Evolutionary conservation across 148 eudicot genomes (phyloP).

Genomic region (Amaranthus palmeri): DNA sequence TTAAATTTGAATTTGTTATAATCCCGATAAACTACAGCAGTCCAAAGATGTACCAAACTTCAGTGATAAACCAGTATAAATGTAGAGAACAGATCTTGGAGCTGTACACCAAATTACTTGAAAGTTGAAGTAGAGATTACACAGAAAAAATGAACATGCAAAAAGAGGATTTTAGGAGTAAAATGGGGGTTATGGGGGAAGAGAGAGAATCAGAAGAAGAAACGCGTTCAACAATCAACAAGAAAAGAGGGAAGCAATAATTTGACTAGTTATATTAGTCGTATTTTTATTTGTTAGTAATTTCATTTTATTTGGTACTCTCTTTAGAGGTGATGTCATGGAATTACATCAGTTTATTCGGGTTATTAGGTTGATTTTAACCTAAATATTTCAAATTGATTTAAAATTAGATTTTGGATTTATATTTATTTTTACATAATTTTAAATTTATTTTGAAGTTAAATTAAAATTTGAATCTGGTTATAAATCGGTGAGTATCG

Average conservation of each 20-base stretch:
- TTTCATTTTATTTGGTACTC: too few species aligned
- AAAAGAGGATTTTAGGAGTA: neutral
- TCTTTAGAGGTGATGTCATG: too few species aligned
- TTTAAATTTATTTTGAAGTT: too few species aligned
- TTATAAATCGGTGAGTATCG: too few species aligned
- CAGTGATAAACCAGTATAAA: neutral
- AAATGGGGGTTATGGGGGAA: too few species aligned
- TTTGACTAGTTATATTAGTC: slow-evolving; percentile 3
- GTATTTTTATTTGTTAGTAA: too few species aligned
- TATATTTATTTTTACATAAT: too few species aligned
- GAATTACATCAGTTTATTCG: too few species aligned
- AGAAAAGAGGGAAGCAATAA: neutral
- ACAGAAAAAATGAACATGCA: neutral
- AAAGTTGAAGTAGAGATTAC: neutral
- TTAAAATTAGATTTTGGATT: too few species aligned
- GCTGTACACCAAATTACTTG: neutral
- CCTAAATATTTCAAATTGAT: too few species aligned
- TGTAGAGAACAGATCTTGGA: slow-evolving; percentile 1
- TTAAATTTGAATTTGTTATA: neutral
- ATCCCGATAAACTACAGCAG: neutral
- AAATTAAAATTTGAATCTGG: too few species aligned
- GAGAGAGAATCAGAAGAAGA: slow-evolving; percentile 2
- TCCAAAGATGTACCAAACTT: neutral
- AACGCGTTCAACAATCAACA: slow-evolving; percentile 12
- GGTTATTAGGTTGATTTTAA: too few species aligned